Conservation (phyloP, 2,329 filamentous ascomycete species). For the Biscogniauxia mediterranea region DNA sequence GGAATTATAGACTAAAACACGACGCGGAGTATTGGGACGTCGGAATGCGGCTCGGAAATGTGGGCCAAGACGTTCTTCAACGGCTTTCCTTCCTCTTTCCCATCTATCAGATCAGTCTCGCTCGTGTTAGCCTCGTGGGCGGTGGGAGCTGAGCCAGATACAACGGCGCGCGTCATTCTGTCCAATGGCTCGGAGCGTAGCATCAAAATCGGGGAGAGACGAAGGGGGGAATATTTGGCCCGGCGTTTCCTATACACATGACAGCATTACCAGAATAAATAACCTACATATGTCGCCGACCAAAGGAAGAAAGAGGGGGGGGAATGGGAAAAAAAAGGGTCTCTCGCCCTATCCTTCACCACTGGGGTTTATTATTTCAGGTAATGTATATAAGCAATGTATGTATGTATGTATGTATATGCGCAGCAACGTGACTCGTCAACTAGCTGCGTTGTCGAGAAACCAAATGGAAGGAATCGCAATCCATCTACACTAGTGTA, state of each 20-base stretch:
- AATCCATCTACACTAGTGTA: not conserved
- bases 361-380: not conserved
- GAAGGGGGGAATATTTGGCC: not conserved
- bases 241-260: not conserved
- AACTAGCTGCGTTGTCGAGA: not conserved
- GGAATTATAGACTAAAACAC: not conserved
- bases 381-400: not conserved
- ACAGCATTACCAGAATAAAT: not conserved
- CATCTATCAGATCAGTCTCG: not conserved
- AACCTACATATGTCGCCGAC: not conserved
- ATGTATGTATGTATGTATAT: not conserved
- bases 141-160: not conserved
- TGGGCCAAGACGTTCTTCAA: not conserved
- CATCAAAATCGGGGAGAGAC: too few species aligned
- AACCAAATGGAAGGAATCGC: not conserved
- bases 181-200: too few species aligned
- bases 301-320: not conserved
- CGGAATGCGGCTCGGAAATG: slow-evolving; percentile 3
- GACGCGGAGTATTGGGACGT: not conserved
- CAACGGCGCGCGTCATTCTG: not conserved
- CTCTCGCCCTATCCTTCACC: not conserved
- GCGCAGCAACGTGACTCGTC: not conserved
- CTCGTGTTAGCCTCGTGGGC: not conserved
- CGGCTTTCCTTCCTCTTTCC: not conserved
- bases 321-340: not conserved